A percentile compares a stretch with the other conserved stretches of the same genome.
Evolutionary conservation across 2,329 filamentous ascomycete species (phyloP).

Genomic region (Phoma sp.): DNA sequence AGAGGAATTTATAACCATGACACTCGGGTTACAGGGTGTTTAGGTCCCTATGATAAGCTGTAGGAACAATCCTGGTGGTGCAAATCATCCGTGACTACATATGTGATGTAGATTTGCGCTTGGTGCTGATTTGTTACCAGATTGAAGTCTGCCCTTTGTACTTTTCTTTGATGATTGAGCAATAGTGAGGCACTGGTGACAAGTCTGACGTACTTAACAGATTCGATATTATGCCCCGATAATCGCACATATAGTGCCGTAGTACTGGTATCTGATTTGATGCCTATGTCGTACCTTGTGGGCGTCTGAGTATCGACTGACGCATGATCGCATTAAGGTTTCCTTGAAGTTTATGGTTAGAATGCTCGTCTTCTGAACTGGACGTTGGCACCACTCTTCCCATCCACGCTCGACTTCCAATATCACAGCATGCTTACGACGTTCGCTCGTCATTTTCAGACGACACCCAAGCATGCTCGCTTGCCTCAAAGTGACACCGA

Average conservation of each 20-base stretch:
- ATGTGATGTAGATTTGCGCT: not conserved
- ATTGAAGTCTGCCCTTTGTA: not conserved
- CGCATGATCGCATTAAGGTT: not conserved
- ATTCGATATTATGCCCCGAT: not conserved
- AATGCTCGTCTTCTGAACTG: not conserved
- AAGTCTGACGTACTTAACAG: not conserved
- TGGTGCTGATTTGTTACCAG: not conserved
- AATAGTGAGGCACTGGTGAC: constrained; percentile 1
- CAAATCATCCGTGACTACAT: not conserved
- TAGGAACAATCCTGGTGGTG: not conserved
- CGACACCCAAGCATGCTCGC: constrained; percentile 13
- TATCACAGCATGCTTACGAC: not conserved
- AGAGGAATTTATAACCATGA: not conserved
- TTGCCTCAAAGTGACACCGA: constrained; percentile 19
- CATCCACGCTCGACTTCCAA: not conserved
- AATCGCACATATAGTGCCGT: not conserved
- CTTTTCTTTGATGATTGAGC: not conserved
- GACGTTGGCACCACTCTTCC: not conserved
- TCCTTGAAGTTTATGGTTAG: not conserved
- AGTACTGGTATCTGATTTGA: not conserved
- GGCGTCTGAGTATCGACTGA: not conserved
- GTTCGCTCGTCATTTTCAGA: constrained; percentile 15
- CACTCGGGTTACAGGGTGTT: too few species aligned
- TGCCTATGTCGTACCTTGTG: not conserved
- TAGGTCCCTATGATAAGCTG: not conserved